Conservation (phyloP, 768 basidiomycete genomes). For the Leccinum pellstonianum region DNA sequence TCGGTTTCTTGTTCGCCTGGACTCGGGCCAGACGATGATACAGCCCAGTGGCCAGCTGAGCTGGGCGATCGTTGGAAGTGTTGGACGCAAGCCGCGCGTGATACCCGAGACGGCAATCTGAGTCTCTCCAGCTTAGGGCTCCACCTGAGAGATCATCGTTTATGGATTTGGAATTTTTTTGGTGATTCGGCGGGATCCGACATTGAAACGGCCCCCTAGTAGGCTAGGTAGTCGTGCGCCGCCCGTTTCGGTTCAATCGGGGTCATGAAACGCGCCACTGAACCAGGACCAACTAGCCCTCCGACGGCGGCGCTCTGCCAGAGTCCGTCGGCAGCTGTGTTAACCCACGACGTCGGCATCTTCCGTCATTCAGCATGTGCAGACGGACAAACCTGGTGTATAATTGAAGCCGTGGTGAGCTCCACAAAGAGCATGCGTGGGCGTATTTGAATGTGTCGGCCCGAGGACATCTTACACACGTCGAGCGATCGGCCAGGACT, state of each 20-base stretch:
- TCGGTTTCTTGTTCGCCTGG: not conserved
- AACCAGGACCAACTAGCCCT: too few species aligned
- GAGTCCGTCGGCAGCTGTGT: too few species aligned
- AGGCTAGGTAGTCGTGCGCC: too few species aligned
- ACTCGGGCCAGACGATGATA: not conserved
- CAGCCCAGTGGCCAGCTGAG: too few species aligned
- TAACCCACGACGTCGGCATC: not conserved
- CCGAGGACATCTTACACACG: not conserved
- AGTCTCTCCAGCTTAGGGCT: not conserved
- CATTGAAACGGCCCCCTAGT: not conserved
- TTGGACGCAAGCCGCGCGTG: not conserved
- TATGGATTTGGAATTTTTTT: not conserved
- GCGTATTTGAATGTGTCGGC: not conserved
- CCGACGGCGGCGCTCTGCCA: not conserved
- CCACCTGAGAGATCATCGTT: not conserved
- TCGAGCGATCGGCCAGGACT: not conserved
- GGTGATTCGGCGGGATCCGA: not conserved
- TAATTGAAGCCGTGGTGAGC: not conserved
- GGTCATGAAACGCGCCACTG: not conserved
- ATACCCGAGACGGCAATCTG: too few species aligned
- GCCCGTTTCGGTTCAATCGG: not conserved
- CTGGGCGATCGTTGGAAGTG: too few species aligned
- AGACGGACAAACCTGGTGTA: not conserved
- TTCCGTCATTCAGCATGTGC: not conserved
- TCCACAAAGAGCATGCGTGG: not conserved